Evolutionary conservation across 768 basidiomycete species (phyloP), one percentile per base, ranked within the genome.

Genomic region (Rhizopogon vinicolor): DNA sequence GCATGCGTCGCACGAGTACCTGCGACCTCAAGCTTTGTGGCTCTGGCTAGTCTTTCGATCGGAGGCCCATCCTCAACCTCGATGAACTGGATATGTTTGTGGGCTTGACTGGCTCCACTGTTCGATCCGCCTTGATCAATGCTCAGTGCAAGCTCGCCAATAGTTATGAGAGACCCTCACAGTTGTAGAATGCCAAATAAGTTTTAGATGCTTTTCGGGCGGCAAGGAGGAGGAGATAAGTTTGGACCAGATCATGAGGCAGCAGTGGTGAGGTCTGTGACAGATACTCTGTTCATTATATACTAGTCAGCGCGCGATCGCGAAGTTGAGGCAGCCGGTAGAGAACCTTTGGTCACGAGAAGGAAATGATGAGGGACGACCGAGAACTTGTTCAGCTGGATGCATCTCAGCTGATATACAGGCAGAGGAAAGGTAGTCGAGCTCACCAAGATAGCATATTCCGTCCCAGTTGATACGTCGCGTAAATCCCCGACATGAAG

Each of bases 61-160:
- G 94, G 94, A 13, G 90, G 88, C 1, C 84, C 87, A 41, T 72
- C 74, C 9, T 79, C 79, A 16, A 83, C 65, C 35, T 91, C 86
- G 35, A 95, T 70, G 59, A 95, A 86, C 68, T 96, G 93, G n/a
- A 95, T 60, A 66, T 97, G 94, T 64, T 95, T 93, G 72, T 95
- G 93, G 2, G 80, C 76, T 71, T 97, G 94, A 66, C 91, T 93
- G 10, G 94, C 93, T 28, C 93, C 93, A 55, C 89, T 91, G 52
- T 77, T 75, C 29, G 82, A 76, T 6, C 91, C 91, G 61, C 89
- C 90, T 91, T 13, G 13, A 43, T 16, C 13, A 33, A 46, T 50
- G 16, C 16, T 18, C n/a, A 31, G 19, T 35, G 22, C 49, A 51
- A 53, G 46, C 31, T 13, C 55, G 43, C 9, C 41, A 14, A n/a